Evolutionary conservation across 768 basidiomycete species (phyloP), one percentile per base, ranked within the genome.

Genomic region (Mycena maculata): DNA sequence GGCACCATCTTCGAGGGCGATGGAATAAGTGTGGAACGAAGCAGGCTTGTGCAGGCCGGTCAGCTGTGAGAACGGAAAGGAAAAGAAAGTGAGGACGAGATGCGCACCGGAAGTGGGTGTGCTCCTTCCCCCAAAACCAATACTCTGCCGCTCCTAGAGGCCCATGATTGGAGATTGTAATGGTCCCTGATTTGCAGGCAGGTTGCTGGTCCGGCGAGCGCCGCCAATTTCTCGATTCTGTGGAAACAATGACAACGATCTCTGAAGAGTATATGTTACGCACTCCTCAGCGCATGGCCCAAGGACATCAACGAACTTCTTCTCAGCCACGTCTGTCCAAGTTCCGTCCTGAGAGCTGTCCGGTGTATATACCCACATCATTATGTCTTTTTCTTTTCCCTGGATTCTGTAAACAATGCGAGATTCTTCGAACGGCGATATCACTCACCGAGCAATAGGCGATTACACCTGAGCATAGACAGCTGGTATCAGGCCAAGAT

Each of bases 61-160:
- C 33, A 36, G 33, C 6, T 36, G 33, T n/a, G n/a, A n/a, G n/a
- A n/a, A n/a, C n/a, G n/a, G n/a, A n/a, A n/a, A n/a, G n/a, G n/a
- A n/a, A n/a, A n/a, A n/a, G n/a, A n/a, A n/a, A n/a, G n/a, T n/a
- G n/a, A n/a, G n/a, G n/a, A n/a, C n/a, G n/a, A n/a, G n/a, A 36
- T 36, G 13, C 59, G 28, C 38, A 67, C 65, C 13, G 65, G 60
- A 22, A 56, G 61, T 41, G 65, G 65, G 55, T 67, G 65, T 2
- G 65, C 65, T 7, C 59, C 65, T 33, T 67, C 60, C 15, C 65
- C 65, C 13, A 67, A 16, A 27, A 57, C 59, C 5, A 61, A 22
- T 15, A 67, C 60, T n/a, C 38, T 30, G 13, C 65, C 65, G 28
- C 59, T 67, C 27, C 49, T 18, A 18, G 59, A 61, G 4, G 61